Evolutionary conservation across 208 protist species (phyloP).

Genomic region (Trichomonas gallinae): DNA sequence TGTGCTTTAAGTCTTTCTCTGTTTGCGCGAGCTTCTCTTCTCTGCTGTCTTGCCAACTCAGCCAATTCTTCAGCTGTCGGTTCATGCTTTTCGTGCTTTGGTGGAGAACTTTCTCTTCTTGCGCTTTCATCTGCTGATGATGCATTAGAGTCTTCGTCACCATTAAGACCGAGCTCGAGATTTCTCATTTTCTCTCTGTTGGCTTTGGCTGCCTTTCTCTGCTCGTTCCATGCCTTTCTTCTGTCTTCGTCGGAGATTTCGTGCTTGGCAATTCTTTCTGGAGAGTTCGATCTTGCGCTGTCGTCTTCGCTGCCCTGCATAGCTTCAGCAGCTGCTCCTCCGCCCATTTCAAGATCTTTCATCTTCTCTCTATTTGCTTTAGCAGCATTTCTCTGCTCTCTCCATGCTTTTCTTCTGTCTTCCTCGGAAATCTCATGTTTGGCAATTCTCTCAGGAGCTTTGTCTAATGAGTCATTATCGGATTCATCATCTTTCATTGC

Average conservation of each 20-base stretch:
- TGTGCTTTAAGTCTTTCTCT: not conserved
- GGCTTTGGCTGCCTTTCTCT: not conserved
- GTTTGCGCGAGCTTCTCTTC: not conserved
- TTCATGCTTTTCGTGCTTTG: not conserved
- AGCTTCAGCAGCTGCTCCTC: not conserved
- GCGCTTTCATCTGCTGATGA: not conserved
- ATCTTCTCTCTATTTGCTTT: not conserved
- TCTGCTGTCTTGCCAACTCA: not conserved
- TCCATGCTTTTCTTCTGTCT: not conserved
- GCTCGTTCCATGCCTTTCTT: not conserved
- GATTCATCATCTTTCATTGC: not conserved
- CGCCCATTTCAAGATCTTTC: not conserved
- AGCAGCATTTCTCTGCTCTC: not conserved
- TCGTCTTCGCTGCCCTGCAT: not conserved
- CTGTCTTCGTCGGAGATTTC: conserved; percentile 4
- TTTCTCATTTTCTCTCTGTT: not conserved
- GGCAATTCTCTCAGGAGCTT: not conserved
- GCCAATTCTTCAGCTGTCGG: not conserved
- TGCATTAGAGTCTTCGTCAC: not conserved
- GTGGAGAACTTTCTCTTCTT: not conserved
- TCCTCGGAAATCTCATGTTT: not conserved
- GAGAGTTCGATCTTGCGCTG: not conserved
- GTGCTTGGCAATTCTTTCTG: not conserved
- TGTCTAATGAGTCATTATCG: not conserved
- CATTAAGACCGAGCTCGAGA: not conserved